phyloP scores from a whole-genome alignment of 78 protist genomes.

The Tieghemostelium lacteum region DNA sequence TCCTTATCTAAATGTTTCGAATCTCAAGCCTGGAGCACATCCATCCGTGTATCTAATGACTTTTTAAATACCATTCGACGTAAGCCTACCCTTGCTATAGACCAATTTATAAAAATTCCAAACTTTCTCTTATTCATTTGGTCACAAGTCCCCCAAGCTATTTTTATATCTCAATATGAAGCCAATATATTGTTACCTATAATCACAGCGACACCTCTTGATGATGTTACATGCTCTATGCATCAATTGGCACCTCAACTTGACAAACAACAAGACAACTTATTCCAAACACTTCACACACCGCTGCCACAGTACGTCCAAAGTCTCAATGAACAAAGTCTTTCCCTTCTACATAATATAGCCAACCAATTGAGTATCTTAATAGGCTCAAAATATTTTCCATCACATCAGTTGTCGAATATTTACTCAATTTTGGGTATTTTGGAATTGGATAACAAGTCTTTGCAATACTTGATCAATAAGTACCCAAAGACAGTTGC shows the following conservation, averaged over 20 bases:
- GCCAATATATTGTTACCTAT: not conserved
- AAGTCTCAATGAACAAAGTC: not conserved
- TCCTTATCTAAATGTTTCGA: not conserved
- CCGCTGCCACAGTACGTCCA: not conserved
- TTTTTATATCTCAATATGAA: not conserved
- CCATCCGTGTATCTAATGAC: not conserved
- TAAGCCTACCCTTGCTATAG: too few relatives aligned
- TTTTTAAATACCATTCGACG: not conserved
- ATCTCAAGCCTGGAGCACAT: not conserved
- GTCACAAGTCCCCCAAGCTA: not conserved
- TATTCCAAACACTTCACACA: not conserved
- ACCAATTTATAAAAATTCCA: not conserved
- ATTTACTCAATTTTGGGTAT: not conserved
- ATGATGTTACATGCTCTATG: not conserved
- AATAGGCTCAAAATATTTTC: conserved; percentile 2
- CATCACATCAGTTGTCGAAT: not conserved
- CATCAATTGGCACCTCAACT: not conserved
- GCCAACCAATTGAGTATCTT: not conserved
- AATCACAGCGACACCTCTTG: not conserved
- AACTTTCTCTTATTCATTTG: not conserved
- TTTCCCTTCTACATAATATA: not conserved
- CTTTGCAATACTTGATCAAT: not conserved
- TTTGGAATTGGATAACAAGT: not conserved
- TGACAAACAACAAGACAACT: not conserved
- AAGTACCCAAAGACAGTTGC: not conserved